phyloP scores from a whole-genome alignment of 2,329 filamentous ascomycete species.

The Thielaviopsis ethacetica region DNA sequence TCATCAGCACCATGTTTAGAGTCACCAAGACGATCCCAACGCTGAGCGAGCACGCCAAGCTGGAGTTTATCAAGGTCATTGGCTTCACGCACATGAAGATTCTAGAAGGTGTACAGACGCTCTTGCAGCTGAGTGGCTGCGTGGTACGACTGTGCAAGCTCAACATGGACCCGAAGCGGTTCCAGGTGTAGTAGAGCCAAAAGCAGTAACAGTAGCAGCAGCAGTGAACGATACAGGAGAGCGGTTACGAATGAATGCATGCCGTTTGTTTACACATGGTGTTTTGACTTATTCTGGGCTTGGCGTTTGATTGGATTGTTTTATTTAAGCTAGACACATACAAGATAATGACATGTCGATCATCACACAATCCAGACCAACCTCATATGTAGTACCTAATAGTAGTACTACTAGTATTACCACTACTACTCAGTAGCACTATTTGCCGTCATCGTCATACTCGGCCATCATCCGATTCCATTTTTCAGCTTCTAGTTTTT shows the following conservation, averaged over 20 bases:
- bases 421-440: not conserved
- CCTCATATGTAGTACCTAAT: too few relatives aligned
- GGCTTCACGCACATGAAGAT: conserved; percentile 99
- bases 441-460: conserved; percentile 25
- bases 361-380: not conserved
- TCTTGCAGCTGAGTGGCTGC: conserved; percentile 86
- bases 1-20: conserved; percentile 97
- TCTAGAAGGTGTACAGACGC: conserved; percentile 88
- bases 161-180: conserved; percentile 86
- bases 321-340: not conserved
- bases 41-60: conserved; percentile 81
- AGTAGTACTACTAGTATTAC: too few relatives aligned
- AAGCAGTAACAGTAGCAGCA: not conserved
- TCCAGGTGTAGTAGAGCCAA: conserved; percentile 28
- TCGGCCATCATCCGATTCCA: conserved; percentile 54
- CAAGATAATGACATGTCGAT: not conserved
- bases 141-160: conserved; percentile 82
- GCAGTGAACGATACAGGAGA: not conserved
- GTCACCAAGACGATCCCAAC: conserved; percentile 93
- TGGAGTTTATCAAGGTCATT: conserved; percentile 97
- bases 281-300: not conserved
- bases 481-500: conserved; percentile 47
- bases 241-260: not conserved
- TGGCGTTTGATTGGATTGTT: conserved; percentile 2
- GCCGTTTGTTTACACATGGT: not conserved